Evolutionary conservation across 345 rosid species (phyloP), one percentile per base, ranked within the genome.

Genomic region (Physaria fendleri): DNA sequence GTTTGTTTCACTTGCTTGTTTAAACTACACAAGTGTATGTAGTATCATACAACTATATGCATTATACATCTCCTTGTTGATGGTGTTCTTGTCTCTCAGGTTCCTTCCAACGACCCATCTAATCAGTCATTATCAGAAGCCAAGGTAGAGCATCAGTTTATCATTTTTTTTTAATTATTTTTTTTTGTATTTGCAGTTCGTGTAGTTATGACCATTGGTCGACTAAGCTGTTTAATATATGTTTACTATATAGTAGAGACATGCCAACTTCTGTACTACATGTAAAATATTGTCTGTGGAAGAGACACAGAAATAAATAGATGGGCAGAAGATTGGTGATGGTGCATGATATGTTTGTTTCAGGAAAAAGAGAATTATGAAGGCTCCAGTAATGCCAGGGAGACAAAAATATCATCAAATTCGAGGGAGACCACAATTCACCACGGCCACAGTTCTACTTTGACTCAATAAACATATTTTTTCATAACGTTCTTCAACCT

Each of bases 381-480:
- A n/a, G n/a, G n/a, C n/a, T n/a, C n/a, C n/a, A n/a, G n/a, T n/a
- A n/a, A n/a, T n/a, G 66, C 37, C 78, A 94, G 99, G 99, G 99
- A 62, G 97, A 94, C 81, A 94, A 94, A 83, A 94, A 94, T 66
- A 79, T 94, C 28, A 90, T 94, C 72, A 90, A 90, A 70, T 94
- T 94, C 41, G 96, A 94, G 60, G 99, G 99, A 74, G 99, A 94
- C 77, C 99, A 94, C 76, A 94, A 94, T 68, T 90, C 99, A 42
- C 92, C 83, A 10, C 95, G 99, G 14, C 99, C 99, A 40, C 99
- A 81, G 15, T 94, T 94, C 62, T 90, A 90, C 79, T 94, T 90
- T 48, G 97, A 94, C 75, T 94, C 99, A 6, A 80, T 90, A 57
- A 90, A 90, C 68, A 94, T 94, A 6, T 94, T 94, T 71, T 94